phyloP scores from a whole-genome alignment of 306 rosid genomes.

The Vigna unguiculata region DNA sequence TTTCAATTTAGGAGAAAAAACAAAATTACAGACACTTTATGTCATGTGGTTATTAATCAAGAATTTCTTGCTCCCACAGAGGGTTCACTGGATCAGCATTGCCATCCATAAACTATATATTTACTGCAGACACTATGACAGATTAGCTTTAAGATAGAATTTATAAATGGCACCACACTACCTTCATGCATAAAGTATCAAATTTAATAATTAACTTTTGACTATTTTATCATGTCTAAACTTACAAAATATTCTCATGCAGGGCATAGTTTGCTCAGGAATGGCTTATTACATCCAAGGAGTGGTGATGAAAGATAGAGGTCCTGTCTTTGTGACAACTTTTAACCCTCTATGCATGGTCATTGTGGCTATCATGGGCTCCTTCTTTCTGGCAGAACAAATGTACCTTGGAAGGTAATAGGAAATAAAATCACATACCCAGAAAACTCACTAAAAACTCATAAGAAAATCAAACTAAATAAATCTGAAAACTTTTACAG shows the following conservation, averaged over 20 bases:
- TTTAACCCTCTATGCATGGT: conserved; percentile 90
- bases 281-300: conserved; percentile 96
- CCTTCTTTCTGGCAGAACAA: conserved; percentile 66
- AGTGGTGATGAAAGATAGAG: conserved; percentile 80
- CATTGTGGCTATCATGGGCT: conserved; percentile 82
- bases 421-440: conserved; percentile 3
- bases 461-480: not conserved
- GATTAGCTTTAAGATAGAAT: conserved; percentile 8
- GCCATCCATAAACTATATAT: not conserved
- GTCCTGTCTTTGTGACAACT: conserved; percentile 93
- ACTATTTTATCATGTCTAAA: not conserved
- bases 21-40: no score
- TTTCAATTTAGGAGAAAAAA: no score
- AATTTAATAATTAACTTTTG: not conserved
- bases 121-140: not conserved
- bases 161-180: not conserved
- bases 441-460: not conserved
- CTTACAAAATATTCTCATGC: conserved; percentile 43
- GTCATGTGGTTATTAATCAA: no score
- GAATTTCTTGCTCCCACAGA: not conserved
- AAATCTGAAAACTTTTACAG: conserved; percentile 53
- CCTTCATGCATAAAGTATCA: not conserved
- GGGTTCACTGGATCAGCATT: conserved; percentile 1
- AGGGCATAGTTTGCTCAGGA: conserved; percentile 92
- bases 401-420: conserved; percentile 82